These are phyloP conservation scores for Pseudonitzschia multiseries DNA, from an alignment of 108 stramenopile species.

Conservation along the genomic window DNA sequence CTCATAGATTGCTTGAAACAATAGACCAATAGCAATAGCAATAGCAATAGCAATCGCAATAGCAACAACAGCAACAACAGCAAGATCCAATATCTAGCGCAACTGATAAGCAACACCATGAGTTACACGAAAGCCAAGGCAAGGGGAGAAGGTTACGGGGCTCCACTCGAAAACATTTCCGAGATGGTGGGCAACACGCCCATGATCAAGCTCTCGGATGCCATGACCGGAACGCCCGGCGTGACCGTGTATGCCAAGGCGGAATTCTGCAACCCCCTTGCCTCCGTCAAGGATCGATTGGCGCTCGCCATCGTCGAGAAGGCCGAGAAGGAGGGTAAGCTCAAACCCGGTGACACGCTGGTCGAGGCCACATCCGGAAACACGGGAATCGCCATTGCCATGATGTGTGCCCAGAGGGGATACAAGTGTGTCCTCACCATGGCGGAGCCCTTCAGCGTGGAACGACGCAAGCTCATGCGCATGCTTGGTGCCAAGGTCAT, in stretches of 20 bases:
- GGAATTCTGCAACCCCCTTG: conserved; percentile 65
- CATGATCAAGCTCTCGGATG: conserved; percentile 42
- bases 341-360: conserved; percentile 88
- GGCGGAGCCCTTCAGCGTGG: conserved; percentile 84
- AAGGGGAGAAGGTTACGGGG: conserved; percentile 20
- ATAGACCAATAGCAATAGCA: no score
- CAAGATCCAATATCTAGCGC: no score
- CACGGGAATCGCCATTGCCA: conserved; percentile 86
- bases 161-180: conserved; percentile 31
- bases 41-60: no score
- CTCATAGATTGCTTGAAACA: no score
- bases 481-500: conserved; percentile 67
- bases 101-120: no score
- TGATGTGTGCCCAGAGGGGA: conserved; percentile 44
- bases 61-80: no score
- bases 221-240: conserved; percentile 35
- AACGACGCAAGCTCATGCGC: conserved; percentile 67
- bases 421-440: conserved; percentile 85
- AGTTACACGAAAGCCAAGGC: conserved; percentile 5
- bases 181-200: conserved; percentile 72
- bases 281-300: conserved; percentile 91
- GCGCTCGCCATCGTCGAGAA: conserved; percentile 80
- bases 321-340: conserved; percentile 73
- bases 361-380: conserved; percentile 95
- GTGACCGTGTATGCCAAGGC: conserved; percentile 61